A percentile compares a stretch with the other conserved stretches of the same genome.
These are phyloP conservation scores for Craspedostauros australis DNA, from an alignment of 108 stramenopile genomes.

Conservation along the genomic window DNA sequence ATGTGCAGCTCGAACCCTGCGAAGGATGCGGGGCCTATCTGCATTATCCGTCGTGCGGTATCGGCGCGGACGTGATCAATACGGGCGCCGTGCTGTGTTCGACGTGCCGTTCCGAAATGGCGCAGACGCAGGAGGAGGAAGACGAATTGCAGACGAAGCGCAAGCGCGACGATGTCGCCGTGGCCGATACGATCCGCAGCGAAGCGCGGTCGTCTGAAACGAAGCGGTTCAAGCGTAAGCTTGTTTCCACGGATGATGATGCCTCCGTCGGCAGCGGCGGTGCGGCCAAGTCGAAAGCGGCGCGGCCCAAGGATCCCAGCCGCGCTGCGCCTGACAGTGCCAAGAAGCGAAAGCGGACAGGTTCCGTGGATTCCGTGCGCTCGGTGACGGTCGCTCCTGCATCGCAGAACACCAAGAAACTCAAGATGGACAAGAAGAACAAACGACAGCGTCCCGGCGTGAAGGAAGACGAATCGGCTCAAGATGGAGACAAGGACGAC, in stretches of 20 bases:
- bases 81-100: constrained; percentile 7
- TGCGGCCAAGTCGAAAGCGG: no score
- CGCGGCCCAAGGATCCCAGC: not conserved
- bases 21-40: constrained; percentile 1
- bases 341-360: constrained; percentile 9
- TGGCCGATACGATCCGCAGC: no score
- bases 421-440: not conserved
- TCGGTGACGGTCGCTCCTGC: not conserved
- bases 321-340: constrained; percentile 7
- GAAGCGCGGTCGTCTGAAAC: no score
- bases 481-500: constrained; percentile 5
- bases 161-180: no score
- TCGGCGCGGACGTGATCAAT: no score
- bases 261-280: no score
- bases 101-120: constrained; percentile 2
- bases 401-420: no score
- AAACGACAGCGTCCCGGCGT: not conserved
- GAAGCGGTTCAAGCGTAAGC: no score
- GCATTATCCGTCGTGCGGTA: constrained; percentile 5
- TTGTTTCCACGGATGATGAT: no score
- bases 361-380: not conserved
- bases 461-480: constrained; percentile 3
- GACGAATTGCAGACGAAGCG: no score
- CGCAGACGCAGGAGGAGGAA: no score
- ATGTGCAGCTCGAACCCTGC: constrained; percentile 3